Percentiles rank a stretch among this genome's conserved stretches.
Evolutionary conservation across 2,329 filamentous ascomycete species (phyloP).

Genomic region (Xylariaceae sp.): DNA sequence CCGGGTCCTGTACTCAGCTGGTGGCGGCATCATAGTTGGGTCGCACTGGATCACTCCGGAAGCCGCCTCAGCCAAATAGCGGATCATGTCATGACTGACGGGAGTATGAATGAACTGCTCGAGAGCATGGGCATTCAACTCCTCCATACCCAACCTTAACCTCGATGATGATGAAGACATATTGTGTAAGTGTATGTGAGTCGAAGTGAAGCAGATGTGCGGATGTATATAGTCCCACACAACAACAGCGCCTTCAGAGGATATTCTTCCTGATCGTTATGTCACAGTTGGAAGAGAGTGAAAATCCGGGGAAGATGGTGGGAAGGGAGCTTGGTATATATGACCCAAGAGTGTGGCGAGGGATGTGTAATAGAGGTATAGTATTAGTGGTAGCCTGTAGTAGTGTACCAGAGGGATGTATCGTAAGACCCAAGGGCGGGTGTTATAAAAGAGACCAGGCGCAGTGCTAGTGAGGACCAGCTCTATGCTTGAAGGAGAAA

Average conservation of each 20-base stretch:
- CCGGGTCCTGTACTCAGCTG: slow-evolving; percentile 36
- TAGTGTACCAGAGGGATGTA: slow-evolving; percentile 20
- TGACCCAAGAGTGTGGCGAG: slow-evolving; percentile 17
- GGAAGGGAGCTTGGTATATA: slow-evolving; percentile 27
- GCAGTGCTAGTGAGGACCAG: slow-evolving; percentile 17
- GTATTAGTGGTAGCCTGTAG: slow-evolving; percentile 3
- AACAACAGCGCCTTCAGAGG: slow-evolving; percentile 1
- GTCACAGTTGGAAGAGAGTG: neutral
- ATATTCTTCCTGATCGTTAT: neutral
- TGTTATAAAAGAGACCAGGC: slow-evolving; percentile 28
- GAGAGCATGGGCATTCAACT: slow-evolving; percentile 69
- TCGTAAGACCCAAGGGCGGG: slow-evolving; percentile 30
- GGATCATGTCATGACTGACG: slow-evolving; percentile 72
- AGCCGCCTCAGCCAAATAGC: slow-evolving; percentile 70
- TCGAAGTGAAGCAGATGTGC: slow-evolving; percentile 5
- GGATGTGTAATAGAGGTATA: slow-evolving; percentile 11
- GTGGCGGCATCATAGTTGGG: slow-evolving; percentile 50
- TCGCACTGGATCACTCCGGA: slow-evolving; percentile 79
- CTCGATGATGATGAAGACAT: slow-evolving; percentile 32
- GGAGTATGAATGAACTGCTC: slow-evolving; percentile 77
- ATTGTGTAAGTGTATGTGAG: slow-evolving; percentile 26
- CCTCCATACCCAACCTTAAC: slow-evolving; percentile 43
- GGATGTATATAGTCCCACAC: neutral
- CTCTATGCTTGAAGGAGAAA: slow-evolving; percentile 9
- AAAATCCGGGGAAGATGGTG: slow-evolving; percentile 25